A percentile compares a stretch with the other conserved stretches of the same genome.
These are phyloP conservation scores for Perilla frutescens DNA, from an alignment of 257 asterid genomes.

Conservation along the genomic window DNA sequence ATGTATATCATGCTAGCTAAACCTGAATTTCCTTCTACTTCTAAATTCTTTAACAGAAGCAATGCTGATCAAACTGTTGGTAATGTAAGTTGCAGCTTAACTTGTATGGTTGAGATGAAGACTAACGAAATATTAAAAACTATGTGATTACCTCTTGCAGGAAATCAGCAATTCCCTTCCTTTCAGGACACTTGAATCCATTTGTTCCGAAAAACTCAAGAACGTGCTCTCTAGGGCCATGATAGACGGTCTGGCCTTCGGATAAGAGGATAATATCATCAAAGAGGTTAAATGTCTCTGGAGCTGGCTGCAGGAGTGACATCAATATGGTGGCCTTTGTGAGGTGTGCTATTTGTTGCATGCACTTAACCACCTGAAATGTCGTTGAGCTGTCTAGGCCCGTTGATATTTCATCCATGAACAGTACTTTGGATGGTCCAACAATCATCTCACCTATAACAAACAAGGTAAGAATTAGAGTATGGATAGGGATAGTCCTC, in stretches of 20 bases:
- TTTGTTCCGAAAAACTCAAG: slow-evolving; percentile 61
- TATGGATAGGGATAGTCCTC: not conserved
- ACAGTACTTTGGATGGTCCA: slow-evolving; percentile 69
- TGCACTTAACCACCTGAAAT: slow-evolving; percentile 67
- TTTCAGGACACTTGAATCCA: slow-evolving; percentile 76
- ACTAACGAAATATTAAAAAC: not conserved
- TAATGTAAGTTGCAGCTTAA: not conserved
- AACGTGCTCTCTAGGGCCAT: slow-evolving; percentile 68
- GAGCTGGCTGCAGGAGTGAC: slow-evolving; percentile 86
- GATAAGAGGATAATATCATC: slow-evolving; percentile 74
- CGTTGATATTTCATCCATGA: slow-evolving; percentile 83
- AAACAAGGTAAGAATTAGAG: slow-evolving; percentile 15
- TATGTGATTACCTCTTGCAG: slow-evolving; percentile 65
- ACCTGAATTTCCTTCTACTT: no score
- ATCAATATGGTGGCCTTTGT: slow-evolving; percentile 65
- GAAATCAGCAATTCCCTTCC: slow-evolving; percentile 84
- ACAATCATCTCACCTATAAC: slow-evolving; percentile 78
- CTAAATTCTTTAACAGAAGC: no score
- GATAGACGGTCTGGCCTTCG: slow-evolving; percentile 72
- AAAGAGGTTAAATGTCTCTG: slow-evolving; percentile 70
- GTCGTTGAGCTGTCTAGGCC: slow-evolving; percentile 87
- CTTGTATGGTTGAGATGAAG: not conserved
- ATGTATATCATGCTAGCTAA: no score
- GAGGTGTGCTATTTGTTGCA: slow-evolving; percentile 66
- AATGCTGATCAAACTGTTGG: not conserved